Evolutionary conservation across 2,329 filamentous ascomycete species (phyloP).

Genomic region (Arachnomyces sp.): DNA sequence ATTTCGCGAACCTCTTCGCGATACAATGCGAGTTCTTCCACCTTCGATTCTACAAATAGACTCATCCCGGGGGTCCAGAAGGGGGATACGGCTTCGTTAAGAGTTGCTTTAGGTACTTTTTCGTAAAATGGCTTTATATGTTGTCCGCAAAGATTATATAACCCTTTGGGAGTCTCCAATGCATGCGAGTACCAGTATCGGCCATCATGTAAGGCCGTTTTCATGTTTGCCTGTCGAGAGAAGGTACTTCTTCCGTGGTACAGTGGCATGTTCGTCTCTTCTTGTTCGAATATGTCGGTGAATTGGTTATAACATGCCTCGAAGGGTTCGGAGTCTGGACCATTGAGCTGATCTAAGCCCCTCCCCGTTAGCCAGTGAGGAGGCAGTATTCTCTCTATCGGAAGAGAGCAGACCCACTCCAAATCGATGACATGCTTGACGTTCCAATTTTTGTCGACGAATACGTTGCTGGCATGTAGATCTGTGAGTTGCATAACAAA

Average conservation of each 20-base stretch:
- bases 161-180: conserved; percentile 5
- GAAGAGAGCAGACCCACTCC: conserved; percentile 27
- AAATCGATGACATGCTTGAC: conserved; percentile 28
- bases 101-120: neutral
- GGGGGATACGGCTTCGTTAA: neutral
- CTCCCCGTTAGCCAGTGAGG: conserved; percentile 11
- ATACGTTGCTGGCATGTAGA: conserved; percentile 21
- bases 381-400: conserved; percentile 19
- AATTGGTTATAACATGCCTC: conserved; percentile 4
- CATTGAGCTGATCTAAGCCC: neutral
- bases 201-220: conserved; percentile 1
- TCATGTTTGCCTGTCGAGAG: conserved; percentile 1
- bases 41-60: conserved; percentile 7
- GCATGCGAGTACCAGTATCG: conserved; percentile 9
- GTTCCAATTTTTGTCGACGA: conserved; percentile 23
- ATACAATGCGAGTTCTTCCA: conserved; percentile 3
- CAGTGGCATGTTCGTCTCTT: conserved; percentile 2
- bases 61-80: conserved; percentile 9
- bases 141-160: conserved; percentile 6
- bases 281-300: conserved; percentile 8
- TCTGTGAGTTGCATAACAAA: conserved; percentile 30
- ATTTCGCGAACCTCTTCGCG: conserved; percentile 5
- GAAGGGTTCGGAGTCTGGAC: conserved; percentile 1
- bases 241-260: neutral
- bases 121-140: conserved; percentile 4